A percentile compares a stretch with the other conserved stretches of the same genome.
These are phyloP conservation scores for Candida orba DNA, from an alignment of 805 yeast species.

Conservation along the genomic window DNA sequence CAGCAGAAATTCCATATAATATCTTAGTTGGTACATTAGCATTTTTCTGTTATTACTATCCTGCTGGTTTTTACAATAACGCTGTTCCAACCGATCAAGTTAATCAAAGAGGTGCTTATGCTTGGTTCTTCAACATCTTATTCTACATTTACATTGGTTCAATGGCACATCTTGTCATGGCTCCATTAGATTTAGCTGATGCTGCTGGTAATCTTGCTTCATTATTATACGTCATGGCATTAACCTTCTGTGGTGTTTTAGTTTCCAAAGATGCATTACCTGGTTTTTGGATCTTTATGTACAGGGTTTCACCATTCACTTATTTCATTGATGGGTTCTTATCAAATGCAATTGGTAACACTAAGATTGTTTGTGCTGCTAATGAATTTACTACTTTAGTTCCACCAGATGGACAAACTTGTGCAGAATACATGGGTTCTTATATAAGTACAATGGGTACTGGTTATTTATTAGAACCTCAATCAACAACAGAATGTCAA, in stretches of 20 bases:
- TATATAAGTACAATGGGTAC: conserved; percentile 26
- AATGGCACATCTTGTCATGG: conserved; percentile 48
- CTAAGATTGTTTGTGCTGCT: conserved; percentile 37
- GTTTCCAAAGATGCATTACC: conserved; percentile 47
- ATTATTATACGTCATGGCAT: conserved; percentile 48
- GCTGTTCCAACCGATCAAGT: conserved; percentile 43
- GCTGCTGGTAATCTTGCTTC: conserved; percentile 58
- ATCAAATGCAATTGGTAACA: conserved; percentile 46
- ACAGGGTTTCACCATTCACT: conserved; percentile 61
- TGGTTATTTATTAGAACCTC: conserved; percentile 9
- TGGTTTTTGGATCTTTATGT: conserved; percentile 75
- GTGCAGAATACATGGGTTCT: conserved; percentile 43
- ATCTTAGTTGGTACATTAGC: conserved; percentile 52
- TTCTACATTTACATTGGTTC: conserved; percentile 43
- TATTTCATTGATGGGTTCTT: conserved; percentile 54
- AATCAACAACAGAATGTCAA: conserved; percentile 42
- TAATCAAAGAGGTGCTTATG: conserved; percentile 45
- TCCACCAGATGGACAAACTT: conserved; percentile 52
- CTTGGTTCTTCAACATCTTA: conserved; percentile 38
- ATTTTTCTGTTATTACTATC: conserved; percentile 63
- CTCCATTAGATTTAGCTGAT: conserved; percentile 50
- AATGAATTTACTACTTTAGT: conserved; percentile 40
- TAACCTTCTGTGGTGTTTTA: conserved; percentile 74
- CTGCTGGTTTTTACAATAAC: conserved; percentile 51
- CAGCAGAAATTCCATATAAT: conserved; percentile 64